Conservation (phyloP, 345 rosid species). For the Pelargonium nanum region DNA sequence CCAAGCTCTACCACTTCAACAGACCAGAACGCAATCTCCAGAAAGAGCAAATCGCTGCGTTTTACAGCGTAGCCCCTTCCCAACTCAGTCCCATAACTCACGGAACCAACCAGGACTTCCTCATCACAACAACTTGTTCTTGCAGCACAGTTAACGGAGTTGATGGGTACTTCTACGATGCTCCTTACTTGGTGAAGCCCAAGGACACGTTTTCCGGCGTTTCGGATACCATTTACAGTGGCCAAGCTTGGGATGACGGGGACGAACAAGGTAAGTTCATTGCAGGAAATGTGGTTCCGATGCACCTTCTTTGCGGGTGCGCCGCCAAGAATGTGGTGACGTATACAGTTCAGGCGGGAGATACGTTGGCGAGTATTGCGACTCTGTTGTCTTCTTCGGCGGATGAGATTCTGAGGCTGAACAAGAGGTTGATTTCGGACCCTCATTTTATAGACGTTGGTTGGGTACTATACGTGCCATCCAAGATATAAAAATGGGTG, state of each 20-base stretch:
- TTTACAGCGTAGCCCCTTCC: constrained; percentile 17
- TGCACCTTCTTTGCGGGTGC: constrained; percentile 24
- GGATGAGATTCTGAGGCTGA: constrained; percentile 13
- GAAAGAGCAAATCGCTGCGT: constrained; percentile 11
- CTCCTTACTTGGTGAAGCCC: constrained; percentile 7
- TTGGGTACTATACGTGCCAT: constrained; percentile 27
- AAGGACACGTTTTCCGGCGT: constrained; percentile 8
- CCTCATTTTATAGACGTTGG: constrained; percentile 21
- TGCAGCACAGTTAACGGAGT: constrained; percentile 25
- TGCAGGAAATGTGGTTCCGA: constrained; percentile 6
- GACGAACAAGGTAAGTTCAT: constrained; percentile 6
- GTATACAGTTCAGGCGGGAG: constrained; percentile 20
- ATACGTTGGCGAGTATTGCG: constrained; percentile 15
- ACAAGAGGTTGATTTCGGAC: constrained; percentile 6
- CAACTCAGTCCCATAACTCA: constrained; percentile 14
- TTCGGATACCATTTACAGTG: constrained; percentile 4
- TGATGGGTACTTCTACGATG: constrained; percentile 19
- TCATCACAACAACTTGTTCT: constrained; percentile 20
- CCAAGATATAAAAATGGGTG: too few species aligned
- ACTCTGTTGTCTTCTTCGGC: constrained; percentile 14
- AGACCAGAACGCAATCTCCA: constrained; percentile 4
- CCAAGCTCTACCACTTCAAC: constrained; percentile 21
- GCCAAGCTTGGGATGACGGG: constrained; percentile 23
- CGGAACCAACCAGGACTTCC: constrained; percentile 14
- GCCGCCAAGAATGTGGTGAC: constrained; percentile 12